Percentiles rank a stretch among this genome's conserved stretches.
phyloP scores from a whole-genome alignment of 2,329 filamentous ascomycete species.

The Epichloe amarillans region DNA sequence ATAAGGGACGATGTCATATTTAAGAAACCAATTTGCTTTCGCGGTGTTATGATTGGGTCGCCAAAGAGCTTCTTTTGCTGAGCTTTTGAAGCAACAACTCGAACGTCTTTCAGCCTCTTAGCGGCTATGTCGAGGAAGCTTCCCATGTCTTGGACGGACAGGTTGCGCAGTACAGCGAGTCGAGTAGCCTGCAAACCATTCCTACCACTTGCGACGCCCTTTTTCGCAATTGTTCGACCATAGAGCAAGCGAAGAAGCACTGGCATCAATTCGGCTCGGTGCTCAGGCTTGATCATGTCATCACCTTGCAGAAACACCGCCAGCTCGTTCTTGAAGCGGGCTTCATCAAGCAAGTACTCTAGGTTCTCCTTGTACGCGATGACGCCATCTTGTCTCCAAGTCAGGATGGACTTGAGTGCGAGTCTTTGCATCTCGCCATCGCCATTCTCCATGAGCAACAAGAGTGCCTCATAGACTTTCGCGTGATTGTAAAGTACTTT shows the following conservation, averaged over 20 bases:
- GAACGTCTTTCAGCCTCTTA: slow-evolving; percentile 50
- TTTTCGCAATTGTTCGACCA: slow-evolving; percentile 74
- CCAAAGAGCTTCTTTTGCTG: slow-evolving; percentile 40
- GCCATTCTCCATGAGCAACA: slow-evolving; percentile 71
- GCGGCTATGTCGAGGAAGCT: slow-evolving; percentile 74
- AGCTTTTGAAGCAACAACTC: slow-evolving; percentile 36
- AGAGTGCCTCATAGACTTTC: slow-evolving; percentile 62
- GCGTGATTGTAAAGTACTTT: slow-evolving; percentile 65
- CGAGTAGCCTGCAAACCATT: slow-evolving; percentile 72
- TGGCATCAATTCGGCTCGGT: slow-evolving; percentile 65
- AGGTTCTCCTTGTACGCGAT: slow-evolving; percentile 73
- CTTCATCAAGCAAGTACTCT: slow-evolving; percentile 77
- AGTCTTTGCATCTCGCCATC: slow-evolving; percentile 81
- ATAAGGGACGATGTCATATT: slow-evolving; percentile 87
- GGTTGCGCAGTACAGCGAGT: slow-evolving; percentile 66
- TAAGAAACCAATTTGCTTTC: slow-evolving; percentile 81
- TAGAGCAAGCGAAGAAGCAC: slow-evolving; percentile 80
- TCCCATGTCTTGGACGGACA: slow-evolving; percentile 61
- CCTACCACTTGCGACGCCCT: slow-evolving; percentile 61
- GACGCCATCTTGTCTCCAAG: slow-evolving; percentile 75
- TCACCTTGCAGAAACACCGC: slow-evolving; percentile 72
- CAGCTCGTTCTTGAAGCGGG: slow-evolving; percentile 87
- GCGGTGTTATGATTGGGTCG: slow-evolving; percentile 46
- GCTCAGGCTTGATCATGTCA: slow-evolving; percentile 57
- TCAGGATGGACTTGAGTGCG: slow-evolving; percentile 69